Conservation (phyloP, 257 asterid species). For the Solanum appendiculatum region DNA sequence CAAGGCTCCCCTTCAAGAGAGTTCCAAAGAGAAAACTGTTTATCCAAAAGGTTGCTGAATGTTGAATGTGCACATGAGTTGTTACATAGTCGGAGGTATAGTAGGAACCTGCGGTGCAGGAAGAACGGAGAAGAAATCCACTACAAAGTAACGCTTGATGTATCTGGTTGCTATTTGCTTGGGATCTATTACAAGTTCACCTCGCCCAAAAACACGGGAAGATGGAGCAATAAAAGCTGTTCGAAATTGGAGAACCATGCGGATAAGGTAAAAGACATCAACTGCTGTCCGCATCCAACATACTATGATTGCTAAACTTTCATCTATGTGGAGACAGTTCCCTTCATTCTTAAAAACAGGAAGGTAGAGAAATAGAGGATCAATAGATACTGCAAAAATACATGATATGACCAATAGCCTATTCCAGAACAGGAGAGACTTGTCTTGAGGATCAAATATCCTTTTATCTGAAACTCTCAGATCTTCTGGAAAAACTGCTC, state of each 20-base stretch:
- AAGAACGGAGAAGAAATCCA: constrained; percentile 78
- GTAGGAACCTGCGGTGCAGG: constrained; percentile 89
- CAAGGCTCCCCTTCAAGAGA: not conserved
- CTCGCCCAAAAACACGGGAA: constrained; percentile 97
- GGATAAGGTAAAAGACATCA: constrained; percentile 56
- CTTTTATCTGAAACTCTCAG: constrained; percentile 57
- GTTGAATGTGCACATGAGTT: not conserved
- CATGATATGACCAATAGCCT: constrained; percentile 73
- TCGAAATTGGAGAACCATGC: constrained; percentile 79
- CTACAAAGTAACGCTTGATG: constrained; percentile 63
- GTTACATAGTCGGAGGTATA: not conserved
- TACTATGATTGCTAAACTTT: constrained; percentile 59
- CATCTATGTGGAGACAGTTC: constrained; percentile 77
- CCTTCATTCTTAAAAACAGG: constrained; percentile 59
- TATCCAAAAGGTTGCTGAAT: not conserved
- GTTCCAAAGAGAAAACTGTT: not conserved
- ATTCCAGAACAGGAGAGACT: constrained; percentile 78
- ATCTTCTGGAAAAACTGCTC: constrained; percentile 92
- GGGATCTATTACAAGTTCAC: constrained; percentile 96
- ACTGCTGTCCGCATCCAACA: constrained; percentile 58
- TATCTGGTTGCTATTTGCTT: constrained; percentile 69
- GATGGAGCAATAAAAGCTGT: constrained; percentile 99
- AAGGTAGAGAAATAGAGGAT: constrained; percentile 85
- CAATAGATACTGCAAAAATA: constrained; percentile 72
- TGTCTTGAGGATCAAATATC: constrained; percentile 96